Evolutionary conservation across 352 stramenopile species (phyloP), one percentile per base, ranked within the genome.

Genomic region (Globisporangium ultimum): DNA sequence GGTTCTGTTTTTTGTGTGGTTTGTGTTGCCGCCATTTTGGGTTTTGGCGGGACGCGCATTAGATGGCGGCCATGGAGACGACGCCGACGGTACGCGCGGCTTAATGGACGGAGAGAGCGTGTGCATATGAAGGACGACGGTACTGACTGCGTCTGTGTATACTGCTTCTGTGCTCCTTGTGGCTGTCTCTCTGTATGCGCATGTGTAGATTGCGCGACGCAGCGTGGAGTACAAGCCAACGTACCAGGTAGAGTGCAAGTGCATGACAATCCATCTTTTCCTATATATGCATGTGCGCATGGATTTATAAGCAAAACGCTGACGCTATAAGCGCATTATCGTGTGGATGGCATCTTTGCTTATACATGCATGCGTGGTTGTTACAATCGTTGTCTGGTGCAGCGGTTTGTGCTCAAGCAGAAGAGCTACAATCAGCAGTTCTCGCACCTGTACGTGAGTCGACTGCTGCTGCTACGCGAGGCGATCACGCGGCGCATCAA

Each of bases 401-500:
- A 91, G 58, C 80, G 88, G 41, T 96, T 96, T 58, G 73, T 91
- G 56, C 70, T 95, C 32, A 90, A 94, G 70, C 74, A 91, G 50
- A 90, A 92, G 63, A 82, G 60, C 60, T 97, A 92, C 68, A 76
- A 69, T 14, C 86, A 93, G 66, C 90, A 97, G 67, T 97, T 91
- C 71, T 94, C 82, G 58, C 87, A 97, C 71, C 88, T 97, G 40
- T 97, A 97, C 70, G 78, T 93, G 58, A 91, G 74, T 61, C 84
- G 89, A 2, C 61, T 96, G 60, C 66, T 75, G 54, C 64, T 72
- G 59, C 78, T 97, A 48, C 87, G 88, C 24, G 73, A 85, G 24
- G 59, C 74, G 3, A 71, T 96, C 34, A 60, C 68, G 28, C 63
- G 64, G 2, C 71, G 75, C 36, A 72, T 91, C 17, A 68, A 84